phyloP scores from a whole-genome alignment of 2,329 filamentous ascomycete species.

The Alternaria atra region DNA sequence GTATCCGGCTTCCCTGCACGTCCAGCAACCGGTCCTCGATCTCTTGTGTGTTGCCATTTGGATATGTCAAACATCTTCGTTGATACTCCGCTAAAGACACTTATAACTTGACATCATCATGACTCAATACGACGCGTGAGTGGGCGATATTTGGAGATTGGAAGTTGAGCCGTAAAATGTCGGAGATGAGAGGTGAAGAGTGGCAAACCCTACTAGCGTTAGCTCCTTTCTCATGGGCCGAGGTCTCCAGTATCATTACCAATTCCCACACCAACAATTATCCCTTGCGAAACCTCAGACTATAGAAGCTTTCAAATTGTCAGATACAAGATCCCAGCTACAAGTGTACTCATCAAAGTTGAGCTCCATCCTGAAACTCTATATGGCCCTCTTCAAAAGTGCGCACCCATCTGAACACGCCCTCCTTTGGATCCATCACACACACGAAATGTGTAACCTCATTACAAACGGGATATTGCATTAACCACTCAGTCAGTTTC shows the following conservation, averaged over 20 bases:
- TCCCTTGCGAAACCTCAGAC: background rate
- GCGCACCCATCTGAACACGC: slow-evolving; percentile 58
- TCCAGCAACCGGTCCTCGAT: slow-evolving; percentile 45
- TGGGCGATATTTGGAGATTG: background rate
- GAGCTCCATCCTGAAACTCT: background rate
- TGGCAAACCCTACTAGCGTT: slow-evolving; percentile 15
- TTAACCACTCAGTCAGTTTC: slow-evolving; percentile 60
- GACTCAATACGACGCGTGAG: background rate
- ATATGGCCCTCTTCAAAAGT: slow-evolving; percentile 24
- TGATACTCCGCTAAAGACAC: background rate
- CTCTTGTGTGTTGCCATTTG: slow-evolving; percentile 37
- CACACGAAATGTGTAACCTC: slow-evolving; percentile 66
- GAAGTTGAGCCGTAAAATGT: background rate
- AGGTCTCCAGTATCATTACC: background rate
- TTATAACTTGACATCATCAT: background rate
- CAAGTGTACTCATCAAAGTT: background rate
- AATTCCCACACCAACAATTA: background rate
- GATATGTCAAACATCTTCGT: slow-evolving; percentile 13
- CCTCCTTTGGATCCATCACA: slow-evolving; percentile 64
- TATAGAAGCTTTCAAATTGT: background rate
- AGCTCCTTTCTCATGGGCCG: slow-evolving; percentile 9
- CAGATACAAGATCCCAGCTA: background rate
- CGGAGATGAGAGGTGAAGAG: slow-evolving; percentile 1
- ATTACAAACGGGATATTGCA: slow-evolving; percentile 63
- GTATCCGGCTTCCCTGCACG: slow-evolving; percentile 44